Evolutionary conservation across 257 asterid genomes (phyloP).

Genomic region (Verbascum thapsus): DNA sequence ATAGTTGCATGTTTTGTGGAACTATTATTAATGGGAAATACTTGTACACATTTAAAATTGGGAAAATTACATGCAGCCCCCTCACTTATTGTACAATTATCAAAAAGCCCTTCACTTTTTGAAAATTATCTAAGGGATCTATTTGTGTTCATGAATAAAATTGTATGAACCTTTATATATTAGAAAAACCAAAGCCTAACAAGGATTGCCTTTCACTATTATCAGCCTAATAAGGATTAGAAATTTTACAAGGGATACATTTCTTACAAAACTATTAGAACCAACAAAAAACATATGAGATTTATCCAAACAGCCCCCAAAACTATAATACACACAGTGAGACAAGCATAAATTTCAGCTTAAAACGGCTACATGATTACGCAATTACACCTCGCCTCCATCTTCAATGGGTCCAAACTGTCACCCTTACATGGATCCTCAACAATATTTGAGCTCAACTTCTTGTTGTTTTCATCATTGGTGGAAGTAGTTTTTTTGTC

Average conservation of each 20-base stretch:
- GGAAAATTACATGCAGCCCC: no score
- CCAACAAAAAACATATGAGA: conserved; percentile 33
- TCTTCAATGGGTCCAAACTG: conserved; percentile 56
- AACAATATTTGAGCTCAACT: conserved; percentile 40
- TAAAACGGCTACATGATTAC: conserved; percentile 51
- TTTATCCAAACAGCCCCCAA: conserved; percentile 30
- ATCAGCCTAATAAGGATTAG: conserved; percentile 41
- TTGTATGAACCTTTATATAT: no score
- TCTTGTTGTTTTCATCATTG: conserved; percentile 34
- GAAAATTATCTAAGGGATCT: no score
- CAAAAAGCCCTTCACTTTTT: no score
- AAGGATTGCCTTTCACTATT: conserved; percentile 43
- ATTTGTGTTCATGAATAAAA: no score
- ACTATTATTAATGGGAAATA: not conserved
- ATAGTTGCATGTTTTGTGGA: not conserved
- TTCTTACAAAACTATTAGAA: conserved; percentile 42
- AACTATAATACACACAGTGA: conserved; percentile 2
- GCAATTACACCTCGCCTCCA: conserved; percentile 76
- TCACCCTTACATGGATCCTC: conserved; percentile 46
- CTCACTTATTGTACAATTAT: no score
- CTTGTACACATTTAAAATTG: no score
- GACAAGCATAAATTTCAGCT: not conserved
- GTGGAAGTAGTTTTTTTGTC: conserved; percentile 38
- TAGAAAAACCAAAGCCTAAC: conserved; percentile 43
- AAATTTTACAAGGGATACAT: conserved; percentile 50